Evolutionary conservation across 345 rosid species (phyloP).

Genomic region (Melaleuca quinquenervia): DNA sequence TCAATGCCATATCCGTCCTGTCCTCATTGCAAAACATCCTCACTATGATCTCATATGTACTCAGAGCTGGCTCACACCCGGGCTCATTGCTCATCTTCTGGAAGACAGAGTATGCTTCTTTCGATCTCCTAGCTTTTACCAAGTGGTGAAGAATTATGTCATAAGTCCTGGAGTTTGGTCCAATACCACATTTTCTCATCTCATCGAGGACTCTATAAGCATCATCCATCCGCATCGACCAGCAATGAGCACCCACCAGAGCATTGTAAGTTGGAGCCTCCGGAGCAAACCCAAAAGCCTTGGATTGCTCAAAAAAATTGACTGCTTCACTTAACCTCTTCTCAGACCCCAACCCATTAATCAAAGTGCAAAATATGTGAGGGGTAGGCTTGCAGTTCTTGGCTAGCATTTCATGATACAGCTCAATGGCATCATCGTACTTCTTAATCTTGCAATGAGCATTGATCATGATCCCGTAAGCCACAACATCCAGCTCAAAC

Average conservation of each 20-base stretch:
- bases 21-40: conserved; percentile 79
- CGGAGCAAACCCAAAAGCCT: conserved; percentile 44
- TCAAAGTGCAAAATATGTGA: conserved; percentile 64
- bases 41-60: conserved; percentile 70
- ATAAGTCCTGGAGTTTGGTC: conserved; percentile 70
- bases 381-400: conserved; percentile 56
- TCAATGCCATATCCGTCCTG: conserved; percentile 49
- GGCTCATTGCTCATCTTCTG: conserved; percentile 30
- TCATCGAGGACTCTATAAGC: conserved; percentile 49
- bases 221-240: conserved; percentile 41
- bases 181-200: conserved; percentile 44
- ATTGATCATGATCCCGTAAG: conserved; percentile 63
- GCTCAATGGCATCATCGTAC: conserved; percentile 39
- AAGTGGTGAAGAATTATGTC: conserved; percentile 72
- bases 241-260: conserved; percentile 66
- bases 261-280: conserved; percentile 83
- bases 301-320: conserved; percentile 39
- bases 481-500: conserved; percentile 67
- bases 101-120: conserved; percentile 51
- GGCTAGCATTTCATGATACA: conserved; percentile 53
- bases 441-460: conserved; percentile 58
- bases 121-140: conserved; percentile 25
- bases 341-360: conserved; percentile 70
- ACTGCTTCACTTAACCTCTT: conserved; percentile 54
- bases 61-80: conserved; percentile 46